phyloP scores from a whole-genome alignment of 1,139 yeast species.

The Geotrichum candidum region DNA sequence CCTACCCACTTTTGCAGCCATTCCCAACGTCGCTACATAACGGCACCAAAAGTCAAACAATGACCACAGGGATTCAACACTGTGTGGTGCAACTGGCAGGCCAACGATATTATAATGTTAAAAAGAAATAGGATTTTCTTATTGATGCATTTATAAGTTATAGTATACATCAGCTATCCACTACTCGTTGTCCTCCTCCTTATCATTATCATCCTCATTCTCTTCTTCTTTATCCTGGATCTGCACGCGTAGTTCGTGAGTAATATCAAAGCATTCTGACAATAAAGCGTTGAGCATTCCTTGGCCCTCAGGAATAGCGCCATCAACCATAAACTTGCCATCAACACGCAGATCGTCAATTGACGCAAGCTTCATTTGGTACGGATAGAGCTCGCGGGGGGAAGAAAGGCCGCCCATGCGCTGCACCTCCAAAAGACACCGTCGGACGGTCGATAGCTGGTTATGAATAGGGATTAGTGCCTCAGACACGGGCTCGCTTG shows the following conservation, averaged over 20 bases:
- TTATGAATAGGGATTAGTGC: constrained; percentile 89
- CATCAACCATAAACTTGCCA: constrained; percentile 85
- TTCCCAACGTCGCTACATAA: no score
- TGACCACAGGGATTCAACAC: no score
- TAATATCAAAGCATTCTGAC: constrained; percentile 90
- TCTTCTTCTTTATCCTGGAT: constrained; percentile 56
- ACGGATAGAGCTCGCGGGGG: constrained; percentile 85
- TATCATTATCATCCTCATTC: constrained; percentile 15
- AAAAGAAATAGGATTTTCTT: no score
- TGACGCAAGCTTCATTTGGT: constrained; percentile 87
- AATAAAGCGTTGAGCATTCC: constrained; percentile 84
- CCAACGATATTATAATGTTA: no score
- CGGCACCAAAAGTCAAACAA: no score
- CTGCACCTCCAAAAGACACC: constrained; percentile 82
- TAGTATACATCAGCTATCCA: constrained; percentile 2
- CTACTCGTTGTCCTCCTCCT: neutral
- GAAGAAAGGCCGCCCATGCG: constrained; percentile 87
- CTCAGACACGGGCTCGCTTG: constrained; percentile 92
- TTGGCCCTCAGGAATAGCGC: constrained; percentile 93
- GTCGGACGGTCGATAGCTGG: constrained; percentile 82
- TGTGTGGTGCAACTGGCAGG: no score
- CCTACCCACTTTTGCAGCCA: no score
- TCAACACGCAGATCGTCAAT: constrained; percentile 80
- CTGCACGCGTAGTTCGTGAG: constrained; percentile 85
- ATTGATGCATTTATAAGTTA: neutral